A percentile compares a stretch with the other conserved stretches of the same genome.
Evolutionary conservation across 1,139 yeast species (phyloP).

Genomic region (Taphrina confusa): DNA sequence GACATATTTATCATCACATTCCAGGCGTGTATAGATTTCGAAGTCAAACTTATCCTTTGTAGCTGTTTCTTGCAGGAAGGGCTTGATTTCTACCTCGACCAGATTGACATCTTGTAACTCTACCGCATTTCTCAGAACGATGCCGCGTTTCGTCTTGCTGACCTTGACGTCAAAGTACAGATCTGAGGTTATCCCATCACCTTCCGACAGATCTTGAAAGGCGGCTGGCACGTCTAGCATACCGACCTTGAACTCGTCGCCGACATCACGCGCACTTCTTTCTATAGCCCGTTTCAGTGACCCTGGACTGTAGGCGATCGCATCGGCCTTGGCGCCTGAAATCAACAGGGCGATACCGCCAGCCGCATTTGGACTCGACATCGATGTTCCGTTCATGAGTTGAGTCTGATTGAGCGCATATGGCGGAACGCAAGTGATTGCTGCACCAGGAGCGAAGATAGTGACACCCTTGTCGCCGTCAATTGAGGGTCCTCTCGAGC

Average conservation of each 20-base stretch:
- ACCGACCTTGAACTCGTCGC: conserved; percentile 35
- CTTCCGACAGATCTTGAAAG: conserved; percentile 28
- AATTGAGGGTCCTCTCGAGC: conserved; percentile 36
- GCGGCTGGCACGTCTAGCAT: conserved; percentile 37
- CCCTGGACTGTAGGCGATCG: conserved; percentile 25
- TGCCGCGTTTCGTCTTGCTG: conserved; percentile 32
- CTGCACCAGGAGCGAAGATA: conserved; percentile 38
- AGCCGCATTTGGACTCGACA: conserved; percentile 38
- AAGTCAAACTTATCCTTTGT: conserved; percentile 30
- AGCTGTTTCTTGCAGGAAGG: conserved; percentile 30
- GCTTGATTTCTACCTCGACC: conserved; percentile 31
- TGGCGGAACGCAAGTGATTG: conserved; percentile 38
- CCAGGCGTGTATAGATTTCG: conserved; percentile 27
- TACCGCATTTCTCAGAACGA: conserved; percentile 32
- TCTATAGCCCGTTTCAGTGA: conserved; percentile 34
- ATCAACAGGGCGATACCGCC: conserved; percentile 38
- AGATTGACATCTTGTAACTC: conserved; percentile 22
- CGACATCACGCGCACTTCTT: conserved; percentile 31
- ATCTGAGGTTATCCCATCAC: conserved; percentile 20
- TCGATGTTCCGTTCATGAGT: conserved; percentile 39
- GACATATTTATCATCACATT: conserved; percentile 33
- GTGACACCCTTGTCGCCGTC: conserved; percentile 38
- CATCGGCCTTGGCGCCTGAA: conserved; percentile 35
- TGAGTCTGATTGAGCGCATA: conserved; percentile 37
- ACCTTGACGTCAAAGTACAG: conserved; percentile 33